Conservation (phyloP, 2,329 filamentous ascomycete genomes). For the Talaromyces albobiverticillius region DNA sequence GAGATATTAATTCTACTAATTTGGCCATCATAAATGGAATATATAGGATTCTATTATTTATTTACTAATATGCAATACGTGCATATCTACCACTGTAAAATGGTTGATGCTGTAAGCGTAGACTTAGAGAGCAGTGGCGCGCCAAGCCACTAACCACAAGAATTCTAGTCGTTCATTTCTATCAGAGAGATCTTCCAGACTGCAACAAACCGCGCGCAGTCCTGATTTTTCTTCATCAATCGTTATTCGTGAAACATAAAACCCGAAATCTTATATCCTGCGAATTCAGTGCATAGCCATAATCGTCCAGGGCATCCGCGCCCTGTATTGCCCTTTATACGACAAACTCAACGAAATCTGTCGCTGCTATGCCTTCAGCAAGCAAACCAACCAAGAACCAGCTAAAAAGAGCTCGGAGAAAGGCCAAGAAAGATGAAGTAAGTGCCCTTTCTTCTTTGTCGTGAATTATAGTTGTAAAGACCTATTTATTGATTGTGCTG, state of each 20-base stretch:
- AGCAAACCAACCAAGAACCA: constrained; percentile 16
- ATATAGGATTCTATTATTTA: no score
- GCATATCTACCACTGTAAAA: no score
- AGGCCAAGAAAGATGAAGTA: constrained; percentile 14
- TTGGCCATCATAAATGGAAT: no score
- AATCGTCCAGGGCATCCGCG: no score
- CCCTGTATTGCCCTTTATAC: not conserved
- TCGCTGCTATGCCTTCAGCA: constrained; percentile 12
- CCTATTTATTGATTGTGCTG: not conserved
- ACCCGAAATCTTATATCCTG: not conserved
- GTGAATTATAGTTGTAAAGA: not conserved
- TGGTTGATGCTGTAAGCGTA: no score
- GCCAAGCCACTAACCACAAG: not conserved
- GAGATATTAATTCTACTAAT: no score
- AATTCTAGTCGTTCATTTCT: not conserved
- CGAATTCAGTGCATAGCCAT: no score
- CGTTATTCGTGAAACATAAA: not conserved
- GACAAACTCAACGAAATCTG: not conserved
- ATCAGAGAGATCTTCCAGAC: no score
- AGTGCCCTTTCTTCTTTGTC: not conserved
- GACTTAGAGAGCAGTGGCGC: no score
- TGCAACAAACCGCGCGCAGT: not conserved
- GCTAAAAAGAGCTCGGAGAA: constrained; percentile 16
- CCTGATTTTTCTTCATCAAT: not conserved
- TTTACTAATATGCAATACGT: no score